Evolutionary conservation across 768 basidiomycete genomes (phyloP).

Genomic region (Mycena amicta): DNA sequence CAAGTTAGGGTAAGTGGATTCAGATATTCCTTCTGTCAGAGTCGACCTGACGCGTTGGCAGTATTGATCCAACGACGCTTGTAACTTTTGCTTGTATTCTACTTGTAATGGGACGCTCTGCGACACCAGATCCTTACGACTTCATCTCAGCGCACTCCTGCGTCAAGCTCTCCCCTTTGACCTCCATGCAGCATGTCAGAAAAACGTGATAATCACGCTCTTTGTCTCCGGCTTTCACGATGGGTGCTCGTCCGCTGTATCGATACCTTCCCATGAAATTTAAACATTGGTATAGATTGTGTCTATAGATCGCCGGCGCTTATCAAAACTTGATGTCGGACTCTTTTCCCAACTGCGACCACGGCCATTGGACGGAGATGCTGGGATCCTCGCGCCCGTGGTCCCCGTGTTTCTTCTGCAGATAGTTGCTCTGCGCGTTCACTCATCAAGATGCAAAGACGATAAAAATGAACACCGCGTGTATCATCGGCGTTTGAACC

Average conservation of each 20-base stretch:
- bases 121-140: too few species aligned
- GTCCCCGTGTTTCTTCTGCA: neutral
- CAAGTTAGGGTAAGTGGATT: constrained; percentile 90
- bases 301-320: too few species aligned
- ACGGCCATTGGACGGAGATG: neutral
- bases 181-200: too few species aligned
- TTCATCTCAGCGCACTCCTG: too few species aligned
- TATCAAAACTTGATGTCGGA: neutral
- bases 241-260: too few species aligned
- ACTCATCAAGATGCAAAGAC: neutral
- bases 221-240: too few species aligned
- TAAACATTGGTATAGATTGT: too few species aligned
- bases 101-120: too few species aligned
- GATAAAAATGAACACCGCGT: neutral
- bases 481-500: too few species aligned
- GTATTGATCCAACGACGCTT: neutral
- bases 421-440: neutral
- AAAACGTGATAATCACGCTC: too few species aligned
- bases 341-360: neutral
- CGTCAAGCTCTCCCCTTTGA: too few species aligned
- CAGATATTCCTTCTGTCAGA: neutral
- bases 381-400: neutral
- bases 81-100: neutral
- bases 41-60: neutral
- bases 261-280: too few species aligned